Base-by-base conservation (phyloP, 2,329 filamentous ascomycete species). In the Paracoccidioides brasiliensis region DNA sequence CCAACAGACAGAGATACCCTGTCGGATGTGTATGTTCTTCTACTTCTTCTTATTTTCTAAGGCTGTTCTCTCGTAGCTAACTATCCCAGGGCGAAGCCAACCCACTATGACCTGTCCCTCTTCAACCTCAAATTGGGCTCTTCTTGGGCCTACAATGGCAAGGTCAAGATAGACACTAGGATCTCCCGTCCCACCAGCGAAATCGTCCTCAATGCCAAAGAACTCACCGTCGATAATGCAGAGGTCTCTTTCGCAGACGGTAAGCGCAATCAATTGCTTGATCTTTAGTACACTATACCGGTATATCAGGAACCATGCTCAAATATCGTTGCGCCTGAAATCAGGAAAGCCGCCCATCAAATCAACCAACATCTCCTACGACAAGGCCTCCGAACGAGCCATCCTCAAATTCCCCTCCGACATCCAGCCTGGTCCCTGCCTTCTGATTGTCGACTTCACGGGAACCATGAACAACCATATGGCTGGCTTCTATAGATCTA, bases 401-500 rank as follows among this genome's bases (percentile, higher is more conserved):
- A 90, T 84, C 55, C 78, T 98, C 63, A 76, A 77, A 62, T 95
- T 98, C 69, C 73, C 82, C 38, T 77, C 86, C 61, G 83, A 86
- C 65, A 75, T 96, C 38, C 79, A 84, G 15, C 76, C 80, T 37
- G 79, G 84, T 30, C 77, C 83, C 57, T 82, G 86, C 67, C 84
- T 85, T 30, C 71, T 95, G 44, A 76, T 78, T 49, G 80, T 95
- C 66, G 78, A 82, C 22, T 95, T 93, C 66, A 79, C 86, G 64
- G 90, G 88, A 58, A 84, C 79, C 57, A 85, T 95, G 72, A 95
- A 95, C 76, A 88, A 88, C 67, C 81, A 86, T 61, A 95, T 95
- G 89, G 85, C 88, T 57, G 90, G 90, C 43, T 95, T 95, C 77
- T 95, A 93, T 73, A 84, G 90, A 61, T 90, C 88, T 66, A 90